Conservation (phyloP, 2,329 filamentous ascomycete genomes). For the Fulvia fulva region DNA sequence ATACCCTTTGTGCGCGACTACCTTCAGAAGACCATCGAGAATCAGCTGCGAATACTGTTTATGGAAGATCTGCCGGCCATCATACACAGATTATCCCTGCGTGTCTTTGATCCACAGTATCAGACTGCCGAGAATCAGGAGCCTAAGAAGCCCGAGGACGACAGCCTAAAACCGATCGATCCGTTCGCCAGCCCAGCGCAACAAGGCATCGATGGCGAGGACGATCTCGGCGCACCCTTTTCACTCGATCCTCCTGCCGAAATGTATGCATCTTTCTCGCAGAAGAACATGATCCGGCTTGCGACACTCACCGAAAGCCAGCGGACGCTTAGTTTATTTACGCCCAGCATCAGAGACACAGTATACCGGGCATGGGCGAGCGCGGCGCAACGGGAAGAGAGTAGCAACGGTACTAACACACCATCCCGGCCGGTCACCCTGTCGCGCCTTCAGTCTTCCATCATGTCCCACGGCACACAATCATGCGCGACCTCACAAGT, state of each 20-base stretch:
- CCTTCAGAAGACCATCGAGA: conserved; percentile 91
- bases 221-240: conserved; percentile 69
- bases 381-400: conserved; percentile 65
- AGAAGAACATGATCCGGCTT: conserved; percentile 84
- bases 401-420: conserved; percentile 36
- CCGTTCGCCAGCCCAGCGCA: conserved; percentile 48
- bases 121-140: conserved; percentile 57
- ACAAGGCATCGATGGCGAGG: conserved; percentile 63
- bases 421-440: conserved; percentile 43
- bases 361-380: conserved; percentile 92
- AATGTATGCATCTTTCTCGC: conserved; percentile 85
- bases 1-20: conserved; percentile 98
- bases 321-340: conserved; percentile 84
- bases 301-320: conserved; percentile 83
- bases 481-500: conserved; percentile 53
- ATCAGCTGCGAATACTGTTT: conserved; percentile 84
- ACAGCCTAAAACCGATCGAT: conserved; percentile 27
- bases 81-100: conserved; percentile 85
- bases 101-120: conserved; percentile 87
- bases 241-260: conserved; percentile 76
- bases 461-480: conserved; percentile 55
- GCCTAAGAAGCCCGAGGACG: conserved; percentile 45
- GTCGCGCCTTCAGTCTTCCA: conserved; percentile 44
- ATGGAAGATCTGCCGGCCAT: conserved; percentile 98
- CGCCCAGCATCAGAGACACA: conserved; percentile 81